Evolutionary conservation across 805 yeast species (phyloP).

Genomic region (Candida pseudoglaebosa): DNA sequence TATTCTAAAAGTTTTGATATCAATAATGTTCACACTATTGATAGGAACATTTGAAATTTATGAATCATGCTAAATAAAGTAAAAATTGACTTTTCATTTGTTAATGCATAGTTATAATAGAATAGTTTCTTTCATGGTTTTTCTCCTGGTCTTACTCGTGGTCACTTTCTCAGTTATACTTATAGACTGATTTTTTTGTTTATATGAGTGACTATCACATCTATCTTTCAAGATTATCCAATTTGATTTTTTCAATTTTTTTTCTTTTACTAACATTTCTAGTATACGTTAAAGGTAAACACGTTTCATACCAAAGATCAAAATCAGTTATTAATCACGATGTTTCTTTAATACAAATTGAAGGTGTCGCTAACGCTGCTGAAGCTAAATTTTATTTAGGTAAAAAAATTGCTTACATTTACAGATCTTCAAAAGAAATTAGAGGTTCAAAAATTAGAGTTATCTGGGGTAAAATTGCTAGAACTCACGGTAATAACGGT

Average conservation of each 20-base stretch:
- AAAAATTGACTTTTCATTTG: too few relatives aligned
- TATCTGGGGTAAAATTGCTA: slow-evolving; percentile 98
- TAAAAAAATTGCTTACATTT: slow-evolving; percentile 98
- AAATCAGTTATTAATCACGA: slow-evolving; percentile 98
- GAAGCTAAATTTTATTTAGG: slow-evolving; percentile 99
- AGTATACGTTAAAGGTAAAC: slow-evolving; percentile 99
- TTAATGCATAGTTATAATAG: too few relatives aligned
- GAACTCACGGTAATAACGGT: slow-evolving; percentile 99
- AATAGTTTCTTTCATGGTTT: too few relatives aligned
- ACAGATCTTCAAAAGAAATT: slow-evolving; percentile 97
- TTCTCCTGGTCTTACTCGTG: too few relatives aligned
- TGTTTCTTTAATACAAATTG: slow-evolving; percentile 94
- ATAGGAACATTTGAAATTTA: too few relatives aligned
- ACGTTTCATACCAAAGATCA: slow-evolving; percentile 99
- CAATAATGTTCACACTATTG: too few relatives aligned
- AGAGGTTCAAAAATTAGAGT: slow-evolving; percentile 99
- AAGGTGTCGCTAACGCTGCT: slow-evolving; percentile 87
- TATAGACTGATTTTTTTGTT: too few relatives aligned
- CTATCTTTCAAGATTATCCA: too few relatives aligned
- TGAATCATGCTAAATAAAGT: too few relatives aligned
- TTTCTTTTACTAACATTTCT: slow-evolving; percentile 31
- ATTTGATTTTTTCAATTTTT: not conserved
- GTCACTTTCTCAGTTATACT: too few relatives aligned
- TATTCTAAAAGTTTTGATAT: too few relatives aligned
- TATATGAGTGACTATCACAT: not conserved